phyloP scores from a whole-genome alignment of 1,139 yeast genomes.

The Meyerozyma sp. region DNA sequence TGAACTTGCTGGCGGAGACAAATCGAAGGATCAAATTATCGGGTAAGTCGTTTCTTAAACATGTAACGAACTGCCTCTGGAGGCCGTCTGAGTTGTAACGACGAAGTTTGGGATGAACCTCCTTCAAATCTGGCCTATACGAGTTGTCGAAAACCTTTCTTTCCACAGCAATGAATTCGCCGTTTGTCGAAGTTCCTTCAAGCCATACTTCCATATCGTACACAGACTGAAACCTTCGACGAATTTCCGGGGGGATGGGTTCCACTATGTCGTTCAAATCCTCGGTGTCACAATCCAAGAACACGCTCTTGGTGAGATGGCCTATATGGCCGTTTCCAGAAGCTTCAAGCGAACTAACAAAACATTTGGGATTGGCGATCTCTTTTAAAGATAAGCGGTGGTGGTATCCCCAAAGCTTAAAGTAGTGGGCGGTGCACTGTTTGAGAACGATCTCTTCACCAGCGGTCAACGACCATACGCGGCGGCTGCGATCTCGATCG shows the following conservation, averaged over 20 bases:
- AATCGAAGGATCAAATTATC: constrained; percentile 66
- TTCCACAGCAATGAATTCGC: background rate
- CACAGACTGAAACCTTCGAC: background rate
- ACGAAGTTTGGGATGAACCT: background rate
- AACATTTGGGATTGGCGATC: background rate
- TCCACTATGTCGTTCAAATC: background rate
- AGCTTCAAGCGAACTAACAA: background rate
- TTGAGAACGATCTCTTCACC: constrained; percentile 66
- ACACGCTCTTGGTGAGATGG: background rate
- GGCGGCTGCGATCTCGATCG: background rate
- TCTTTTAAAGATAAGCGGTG: constrained; percentile 26
- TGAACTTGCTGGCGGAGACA: constrained; percentile 71
- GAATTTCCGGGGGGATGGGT: background rate
- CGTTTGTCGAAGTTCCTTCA: background rate
- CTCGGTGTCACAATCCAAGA: background rate
- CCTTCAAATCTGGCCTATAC: background rate
- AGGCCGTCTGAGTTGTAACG: background rate
- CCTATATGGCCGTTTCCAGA: background rate
- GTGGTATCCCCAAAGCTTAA: constrained; percentile 57
- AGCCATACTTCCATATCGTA: constrained; percentile 1
- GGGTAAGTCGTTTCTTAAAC: constrained; percentile 55
- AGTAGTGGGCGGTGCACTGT: constrained; percentile 67
- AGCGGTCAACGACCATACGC: constrained; percentile 52
- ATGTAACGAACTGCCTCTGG: background rate
- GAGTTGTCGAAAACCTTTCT: background rate